These are phyloP conservation scores for Russula sp. DNA, from an alignment of 768 basidiomycete species.

Conservation along the genomic window DNA sequence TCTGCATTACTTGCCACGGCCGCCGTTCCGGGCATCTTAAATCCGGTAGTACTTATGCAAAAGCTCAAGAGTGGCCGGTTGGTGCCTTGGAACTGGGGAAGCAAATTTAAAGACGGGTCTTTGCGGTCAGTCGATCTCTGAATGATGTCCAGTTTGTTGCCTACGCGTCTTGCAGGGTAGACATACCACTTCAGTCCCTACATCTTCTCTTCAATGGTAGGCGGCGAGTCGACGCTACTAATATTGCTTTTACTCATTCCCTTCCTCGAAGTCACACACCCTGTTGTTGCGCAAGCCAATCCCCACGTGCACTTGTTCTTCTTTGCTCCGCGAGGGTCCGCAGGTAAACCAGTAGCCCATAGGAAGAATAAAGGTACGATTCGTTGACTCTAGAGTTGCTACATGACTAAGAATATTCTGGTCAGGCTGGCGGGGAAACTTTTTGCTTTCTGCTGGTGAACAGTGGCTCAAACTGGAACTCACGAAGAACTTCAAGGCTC, in stretches of 20 bases:
- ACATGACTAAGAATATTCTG: conserved; percentile 6
- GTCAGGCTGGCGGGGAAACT: conserved; percentile 91
- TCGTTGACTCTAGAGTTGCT: neutral
- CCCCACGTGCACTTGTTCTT: conserved; percentile 92
- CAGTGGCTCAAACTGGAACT: conserved; percentile 95
- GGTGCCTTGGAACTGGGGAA: conserved; percentile 94
- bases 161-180: conserved; percentile 55
- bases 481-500: conserved; percentile 90
- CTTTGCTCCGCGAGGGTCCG: conserved; percentile 85
- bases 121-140: conserved; percentile 52
- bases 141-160: neutral
- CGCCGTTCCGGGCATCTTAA: conserved; percentile 92
- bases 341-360: conserved; percentile 92
- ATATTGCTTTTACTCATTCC: conserved; percentile 3
- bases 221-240: neutral
- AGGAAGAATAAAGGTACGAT: conserved; percentile 79
- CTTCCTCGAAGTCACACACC: conserved; percentile 66
- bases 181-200: conserved; percentile 87
- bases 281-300: conserved; percentile 93
- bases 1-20: conserved; percentile 82
- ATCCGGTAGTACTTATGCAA: conserved; percentile 94
- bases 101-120: conserved; percentile 90
- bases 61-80: conserved; percentile 77
- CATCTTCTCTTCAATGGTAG: conserved; percentile 87
- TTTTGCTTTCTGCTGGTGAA: conserved; percentile 85